Evolutionary conservation across 1,139 yeast genomes (phyloP).

Genomic region (Blastobotrys raffinosifermentans): DNA sequence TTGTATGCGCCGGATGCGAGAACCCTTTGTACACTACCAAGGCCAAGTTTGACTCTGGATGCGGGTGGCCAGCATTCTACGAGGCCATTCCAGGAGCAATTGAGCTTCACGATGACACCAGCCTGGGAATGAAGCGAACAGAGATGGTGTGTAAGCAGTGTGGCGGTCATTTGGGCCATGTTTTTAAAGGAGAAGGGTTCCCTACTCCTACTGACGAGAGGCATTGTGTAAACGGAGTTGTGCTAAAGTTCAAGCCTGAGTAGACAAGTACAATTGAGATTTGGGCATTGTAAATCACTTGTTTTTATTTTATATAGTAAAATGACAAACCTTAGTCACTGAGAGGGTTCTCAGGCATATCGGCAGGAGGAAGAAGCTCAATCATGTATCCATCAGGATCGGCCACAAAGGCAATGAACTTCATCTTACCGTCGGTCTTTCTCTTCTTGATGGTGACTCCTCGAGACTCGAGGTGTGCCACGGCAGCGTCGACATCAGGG

Average conservation of each 20-base stretch:
- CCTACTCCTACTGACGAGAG: conserved; percentile 84
- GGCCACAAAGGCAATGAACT: conserved; percentile 62
- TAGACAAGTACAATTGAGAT: conserved; percentile 6
- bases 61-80: conserved; percentile 98
- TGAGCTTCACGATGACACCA: conserved; percentile 50
- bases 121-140: conserved; percentile 71
- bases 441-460: conserved; percentile 48
- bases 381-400: conserved; percentile 94
- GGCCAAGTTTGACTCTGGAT: conserved; percentile 81
- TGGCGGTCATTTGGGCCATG: conserved; percentile 93
- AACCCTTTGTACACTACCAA: conserved; percentile 71
- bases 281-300: too few species aligned
- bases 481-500: conserved; percentile 56
- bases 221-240: conserved; percentile 88
- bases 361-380: conserved; percentile 53
- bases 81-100: conserved; percentile 82
- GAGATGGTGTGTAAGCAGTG: conserved; percentile 89
- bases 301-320: too few species aligned
- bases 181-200: conserved; percentile 92
- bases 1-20: conserved; percentile 80
- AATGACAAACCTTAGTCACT: not conserved
- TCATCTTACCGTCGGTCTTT: conserved; percentile 52
- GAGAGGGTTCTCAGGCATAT: conserved; percentile 21
- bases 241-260: conserved; percentile 54
- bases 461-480: conserved; percentile 42